Base-by-base conservation (phyloP, 768 basidiomycete genomes). In the Termitomyces sp. region DNA sequence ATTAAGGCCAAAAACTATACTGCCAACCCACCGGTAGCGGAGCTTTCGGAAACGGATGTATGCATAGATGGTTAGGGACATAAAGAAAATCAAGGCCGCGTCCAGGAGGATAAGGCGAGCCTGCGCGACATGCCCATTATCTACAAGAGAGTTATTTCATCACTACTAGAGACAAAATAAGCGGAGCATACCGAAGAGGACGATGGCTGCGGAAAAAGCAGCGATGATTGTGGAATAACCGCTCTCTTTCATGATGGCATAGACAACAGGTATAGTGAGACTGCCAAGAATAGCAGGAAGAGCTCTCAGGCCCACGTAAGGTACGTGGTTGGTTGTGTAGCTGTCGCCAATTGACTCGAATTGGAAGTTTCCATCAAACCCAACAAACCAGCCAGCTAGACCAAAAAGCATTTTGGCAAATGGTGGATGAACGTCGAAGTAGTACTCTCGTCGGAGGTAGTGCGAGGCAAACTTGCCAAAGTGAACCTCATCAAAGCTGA, bases 361-460 rank as follows among this genome's bases (percentile, higher is more conserved):
- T 28, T 85, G 79, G 72, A 98, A 99, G 50, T 87, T 78, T 40
- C 97, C 97, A 63, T 98, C 90, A 66, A 95, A 98, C 10, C 96
- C 97, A 30, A 94, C 91, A 56, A 95, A 89, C 93, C 93, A 98
- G 59, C 94, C 97, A 28, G 91, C 91, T 34, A 97, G 80, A 41
- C 88, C 97, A 66, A 96, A 92, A 25, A 99, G 79, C 58, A 99
- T 81, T 70, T 99, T 99, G 41, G 97, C 95, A 51, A 98, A 83
- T 2, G 97, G 97, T 37, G 97, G 97, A 66, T 99, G 97, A 8
- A 99, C 96, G 69, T 99, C 97, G 77, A 99, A 99, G 74, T 98
- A 98, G 76, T 98, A 99, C 72, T 97, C 84, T 61, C 96, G 82
- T 45, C 76, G 76, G 67, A 98, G 86, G 72, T 99, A 99, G 72